Conservation (phyloP, 2,329 filamentous ascomycete genomes). For the Aureobasidium sp. region DNA sequence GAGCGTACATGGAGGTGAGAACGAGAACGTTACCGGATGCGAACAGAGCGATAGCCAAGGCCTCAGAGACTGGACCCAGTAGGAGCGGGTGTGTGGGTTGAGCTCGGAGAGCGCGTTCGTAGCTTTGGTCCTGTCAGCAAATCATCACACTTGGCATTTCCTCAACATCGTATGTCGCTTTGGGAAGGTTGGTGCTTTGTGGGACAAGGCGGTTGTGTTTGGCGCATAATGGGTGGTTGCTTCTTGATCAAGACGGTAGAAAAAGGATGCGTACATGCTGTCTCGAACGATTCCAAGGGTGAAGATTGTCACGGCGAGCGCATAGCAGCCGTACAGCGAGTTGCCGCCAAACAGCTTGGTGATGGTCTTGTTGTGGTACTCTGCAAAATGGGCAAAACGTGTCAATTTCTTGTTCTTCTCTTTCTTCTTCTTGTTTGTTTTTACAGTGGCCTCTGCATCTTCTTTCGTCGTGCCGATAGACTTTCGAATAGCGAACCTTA, state of each 20-base stretch:
- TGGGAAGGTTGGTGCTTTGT: constrained; percentile 1
- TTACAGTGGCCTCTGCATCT: constrained; percentile 7
- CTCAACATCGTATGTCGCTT: neutral
- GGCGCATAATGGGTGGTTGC: constrained; percentile 9
- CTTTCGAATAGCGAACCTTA: constrained; percentile 32
- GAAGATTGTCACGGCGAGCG: constrained; percentile 84
- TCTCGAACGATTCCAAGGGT: constrained; percentile 84
- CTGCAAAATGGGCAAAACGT: constrained; percentile 37
- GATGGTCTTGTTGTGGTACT: constrained; percentile 85
- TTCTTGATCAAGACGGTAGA: neutral
- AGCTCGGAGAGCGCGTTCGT: constrained; percentile 72
- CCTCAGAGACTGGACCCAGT: constrained; percentile 51
- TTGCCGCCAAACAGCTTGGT: constrained; percentile 80
- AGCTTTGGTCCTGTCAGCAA: constrained; percentile 45
- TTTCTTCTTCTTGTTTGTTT: neutral
- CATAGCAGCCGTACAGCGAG: constrained; percentile 77
- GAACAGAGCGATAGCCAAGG: constrained; percentile 65
- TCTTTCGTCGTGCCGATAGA: constrained; percentile 17
- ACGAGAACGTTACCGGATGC: constrained; percentile 75
- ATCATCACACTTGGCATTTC: neutral
- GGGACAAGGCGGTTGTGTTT: neutral
- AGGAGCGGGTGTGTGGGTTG: constrained; percentile 72
- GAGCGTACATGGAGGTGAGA: constrained; percentile 78
- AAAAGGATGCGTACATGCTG: constrained; percentile 33
- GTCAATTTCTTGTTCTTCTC: constrained; percentile 4